phyloP scores from a whole-genome alignment of 2,329 filamentous ascomycete genomes.

The Hypoxylon sp. region DNA sequence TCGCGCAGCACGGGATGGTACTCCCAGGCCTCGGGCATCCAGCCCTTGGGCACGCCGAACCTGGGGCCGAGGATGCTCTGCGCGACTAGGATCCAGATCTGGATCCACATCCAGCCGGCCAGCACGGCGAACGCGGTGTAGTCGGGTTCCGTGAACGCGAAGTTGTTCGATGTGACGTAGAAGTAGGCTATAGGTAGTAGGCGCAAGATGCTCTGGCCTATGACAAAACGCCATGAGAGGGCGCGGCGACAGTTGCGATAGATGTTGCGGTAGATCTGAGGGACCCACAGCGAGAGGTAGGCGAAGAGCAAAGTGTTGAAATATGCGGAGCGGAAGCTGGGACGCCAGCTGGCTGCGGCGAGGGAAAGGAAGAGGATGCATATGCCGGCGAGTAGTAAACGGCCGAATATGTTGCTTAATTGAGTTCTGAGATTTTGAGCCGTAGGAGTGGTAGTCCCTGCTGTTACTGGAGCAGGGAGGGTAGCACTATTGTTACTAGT shows the following conservation, averaged over 20 bases:
- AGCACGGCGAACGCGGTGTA: slow-evolving; percentile 74
- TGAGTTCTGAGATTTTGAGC: slow-evolving; percentile 54
- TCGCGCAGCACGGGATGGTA: slow-evolving; percentile 92
- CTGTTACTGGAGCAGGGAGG: slow-evolving; percentile 51
- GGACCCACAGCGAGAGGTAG: slow-evolving; percentile 92
- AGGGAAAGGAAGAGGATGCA: slow-evolving; percentile 71
- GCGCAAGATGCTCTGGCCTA: slow-evolving; percentile 85
- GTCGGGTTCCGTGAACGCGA: slow-evolving; percentile 83
- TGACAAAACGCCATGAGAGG: slow-evolving; percentile 90
- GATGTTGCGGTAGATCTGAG: slow-evolving; percentile 92
- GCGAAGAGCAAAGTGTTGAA: slow-evolving; percentile 76
- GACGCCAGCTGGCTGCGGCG: slow-evolving; percentile 73
- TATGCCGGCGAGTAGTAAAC: slow-evolving; percentile 70
- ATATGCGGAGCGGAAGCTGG: slow-evolving; percentile 68
- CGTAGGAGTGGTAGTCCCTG: slow-evolving; percentile 51
- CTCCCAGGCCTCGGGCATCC: slow-evolving; percentile 86
- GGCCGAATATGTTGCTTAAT: slow-evolving; percentile 70
- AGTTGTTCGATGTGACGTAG: slow-evolving; percentile 82
- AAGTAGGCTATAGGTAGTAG: slow-evolving; percentile 89
- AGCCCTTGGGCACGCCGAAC: slow-evolving; percentile 82
- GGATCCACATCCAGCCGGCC: slow-evolving; percentile 87
- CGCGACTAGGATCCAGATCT: slow-evolving; percentile 81
- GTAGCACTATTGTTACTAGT: slow-evolving; percentile 48
- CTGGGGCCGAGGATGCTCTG: slow-evolving; percentile 90
- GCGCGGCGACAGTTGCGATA: slow-evolving; percentile 93